Percentiles rank a stretch among this genome's conserved stretches.
Evolutionary conservation across 345 rosid genomes (phyloP).

Genomic region (Leavenworthia alabamica): DNA sequence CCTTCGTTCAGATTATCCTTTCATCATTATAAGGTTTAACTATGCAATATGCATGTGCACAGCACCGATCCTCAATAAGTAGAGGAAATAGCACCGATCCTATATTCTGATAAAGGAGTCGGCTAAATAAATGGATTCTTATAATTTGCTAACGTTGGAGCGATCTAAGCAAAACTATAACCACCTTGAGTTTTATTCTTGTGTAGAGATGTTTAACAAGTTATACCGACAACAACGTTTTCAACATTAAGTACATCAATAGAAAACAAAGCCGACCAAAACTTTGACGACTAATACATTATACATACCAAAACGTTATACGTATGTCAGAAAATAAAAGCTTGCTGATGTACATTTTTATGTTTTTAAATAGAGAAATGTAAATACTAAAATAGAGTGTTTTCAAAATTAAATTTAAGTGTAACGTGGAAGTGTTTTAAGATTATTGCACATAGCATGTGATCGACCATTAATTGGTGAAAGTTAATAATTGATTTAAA

Average conservation of each 20-base stretch:
- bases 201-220: neutral
- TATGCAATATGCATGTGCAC: conserved; percentile 25
- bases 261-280: conserved; percentile 10
- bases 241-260: conserved; percentile 14
- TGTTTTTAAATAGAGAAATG: neutral
- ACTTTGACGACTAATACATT: conserved; percentile 8
- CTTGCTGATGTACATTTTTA: neutral
- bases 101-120: neutral
- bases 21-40: conserved; percentile 17
- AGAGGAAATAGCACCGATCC: conserved; percentile 3
- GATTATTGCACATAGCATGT: neutral
- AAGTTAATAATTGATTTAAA: neutral
- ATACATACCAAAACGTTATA: conserved; percentile 7
- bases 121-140: neutral
- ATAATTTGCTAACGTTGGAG: neutral
- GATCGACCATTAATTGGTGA: neutral
- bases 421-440: neutral
- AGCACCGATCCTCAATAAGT: conserved; percentile 9
- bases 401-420: neutral
- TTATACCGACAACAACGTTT: conserved; percentile 13
- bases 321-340: neutral
- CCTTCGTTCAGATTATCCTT: conserved; percentile 26
- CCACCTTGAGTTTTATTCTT: neutral
- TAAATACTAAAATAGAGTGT: neutral
- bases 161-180: conserved; percentile 2